phyloP scores from a whole-genome alignment of 2,329 filamentous ascomycete genomes.

The Diaporthe caulivora region DNA sequence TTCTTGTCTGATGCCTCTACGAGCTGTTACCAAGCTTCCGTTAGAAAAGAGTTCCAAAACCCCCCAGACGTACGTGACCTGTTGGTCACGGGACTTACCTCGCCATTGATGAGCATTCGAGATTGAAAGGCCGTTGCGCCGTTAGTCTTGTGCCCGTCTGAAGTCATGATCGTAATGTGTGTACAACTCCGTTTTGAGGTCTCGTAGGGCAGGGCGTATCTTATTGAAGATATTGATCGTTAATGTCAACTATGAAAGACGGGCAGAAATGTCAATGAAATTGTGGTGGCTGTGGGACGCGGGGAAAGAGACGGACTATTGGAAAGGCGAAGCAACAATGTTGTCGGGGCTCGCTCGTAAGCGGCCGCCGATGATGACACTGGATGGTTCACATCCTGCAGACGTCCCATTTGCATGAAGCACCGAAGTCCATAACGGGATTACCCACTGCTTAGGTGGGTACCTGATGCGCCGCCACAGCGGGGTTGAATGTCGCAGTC shows the following conservation, averaged over 20 bases:
- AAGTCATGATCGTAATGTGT: not conserved
- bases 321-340: no score
- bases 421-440: not conserved
- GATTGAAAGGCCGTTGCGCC: conserved; percentile 43
- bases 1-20: conserved; percentile 58
- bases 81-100: not conserved
- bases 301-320: not conserved
- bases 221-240: not conserved
- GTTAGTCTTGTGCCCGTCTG: not conserved
- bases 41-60: not conserved
- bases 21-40: conserved; percentile 49
- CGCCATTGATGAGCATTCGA: conserved; percentile 64
- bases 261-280: not conserved
- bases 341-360: not conserved
- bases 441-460: not conserved
- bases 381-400: not conserved
- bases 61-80: no score
- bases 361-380: not conserved
- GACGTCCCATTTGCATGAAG: not conserved
- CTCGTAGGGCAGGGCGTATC: not conserved
- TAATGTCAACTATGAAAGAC: no score
- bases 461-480: not conserved
- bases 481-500: conserved; percentile 1
- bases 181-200: no score
- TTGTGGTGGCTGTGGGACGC: not conserved